Percentiles rank a stretch among this genome's conserved stretches.
Conservation (phyloP, 108 stramenopile species). For the Nitzschia palea region DNA sequence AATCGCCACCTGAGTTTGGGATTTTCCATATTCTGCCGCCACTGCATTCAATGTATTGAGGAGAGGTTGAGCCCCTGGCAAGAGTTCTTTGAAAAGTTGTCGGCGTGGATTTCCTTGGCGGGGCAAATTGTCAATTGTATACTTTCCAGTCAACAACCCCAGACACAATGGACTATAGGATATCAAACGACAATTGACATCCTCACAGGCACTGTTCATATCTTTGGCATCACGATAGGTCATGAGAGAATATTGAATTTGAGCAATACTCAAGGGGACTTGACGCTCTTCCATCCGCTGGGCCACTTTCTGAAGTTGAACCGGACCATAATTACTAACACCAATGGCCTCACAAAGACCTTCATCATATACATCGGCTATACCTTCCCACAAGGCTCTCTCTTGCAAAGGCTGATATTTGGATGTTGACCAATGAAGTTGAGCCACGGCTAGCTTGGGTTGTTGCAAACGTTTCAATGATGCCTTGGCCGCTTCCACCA, state of each 20-base stretch:
- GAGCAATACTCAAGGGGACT: slow-evolving; percentile 81
- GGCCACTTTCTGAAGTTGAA: slow-evolving; percentile 59
- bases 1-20: slow-evolving; percentile 85
- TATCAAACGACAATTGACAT: slow-evolving; percentile 68
- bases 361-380: slow-evolving; percentile 77
- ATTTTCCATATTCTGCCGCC: slow-evolving; percentile 66
- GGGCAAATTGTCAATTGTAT: slow-evolving; percentile 74
- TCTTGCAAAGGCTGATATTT: slow-evolving; percentile 86
- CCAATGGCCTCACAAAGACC: slow-evolving; percentile 81
- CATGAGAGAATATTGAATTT: slow-evolving; percentile 84
- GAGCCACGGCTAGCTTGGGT: slow-evolving; percentile 73
- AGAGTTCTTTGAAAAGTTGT: slow-evolving; percentile 78
- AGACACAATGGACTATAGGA: slow-evolving; percentile 82
- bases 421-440: slow-evolving; percentile 83
- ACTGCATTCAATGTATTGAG: slow-evolving; percentile 66
- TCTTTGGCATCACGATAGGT: slow-evolving; percentile 64
- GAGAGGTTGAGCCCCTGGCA: slow-evolving; percentile 69
- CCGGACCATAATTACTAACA: slow-evolving; percentile 78
- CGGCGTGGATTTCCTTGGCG: slow-evolving; percentile 61
- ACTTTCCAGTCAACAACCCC: slow-evolving; percentile 80
- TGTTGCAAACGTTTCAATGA: slow-evolving; percentile 70
- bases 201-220: slow-evolving; percentile 77
- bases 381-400: slow-evolving; percentile 79
- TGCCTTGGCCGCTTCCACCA: slow-evolving; percentile 67
- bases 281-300: slow-evolving; percentile 53